Base-by-base conservation (phyloP, 129 eudicot species). In the Kitagawia praeruptora region DNA sequence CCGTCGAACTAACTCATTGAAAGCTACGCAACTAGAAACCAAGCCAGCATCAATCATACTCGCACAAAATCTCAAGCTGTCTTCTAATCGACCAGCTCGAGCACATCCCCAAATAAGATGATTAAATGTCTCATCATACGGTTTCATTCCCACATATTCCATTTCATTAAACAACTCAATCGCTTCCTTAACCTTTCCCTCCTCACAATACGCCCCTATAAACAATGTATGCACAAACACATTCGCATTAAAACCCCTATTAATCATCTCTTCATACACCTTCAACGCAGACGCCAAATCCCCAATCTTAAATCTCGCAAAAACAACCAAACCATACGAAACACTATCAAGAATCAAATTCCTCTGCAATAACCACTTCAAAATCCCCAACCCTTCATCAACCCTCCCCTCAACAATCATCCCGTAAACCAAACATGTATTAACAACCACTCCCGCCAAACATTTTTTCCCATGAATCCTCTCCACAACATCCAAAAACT, bases 381-480 rank as follows among this genome's bases (percentile, higher is more conserved):
- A 81, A 58, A 89, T 34, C 70, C 84, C 78, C 75, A 91, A 53
- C 51, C 89, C 98, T 5, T 88, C 85, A 47, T 88, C 91, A 39
- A 88, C 77, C 77, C 90, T 87, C 28, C 83, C 87, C 54, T 87
- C 96, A 51, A 83, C 90, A 28, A 89, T 73, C 90, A 93, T 87
- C 84, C 85, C 77, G 41, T 76, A 86, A 61, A 93, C 75, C 92
- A 91, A 82, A 79, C 90, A 89, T 4, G 97, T 80, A 78, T 91
- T 91, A 48, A 91, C 97, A 54, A 93, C 70, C 85, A 88, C 88
- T 49, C 75, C 67, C 27, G 98, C 93, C 46, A 74, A 83, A 80
- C 92, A 87, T 79, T 88, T 87, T 75, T 91, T 93, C 83, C 96
- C 96, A 47, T 85, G 89, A 81, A 88, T 88, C 76, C 97, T 84